Base-by-base conservation (phyloP, 257 asterid species). In the Solanum gandarillasii region DNA sequence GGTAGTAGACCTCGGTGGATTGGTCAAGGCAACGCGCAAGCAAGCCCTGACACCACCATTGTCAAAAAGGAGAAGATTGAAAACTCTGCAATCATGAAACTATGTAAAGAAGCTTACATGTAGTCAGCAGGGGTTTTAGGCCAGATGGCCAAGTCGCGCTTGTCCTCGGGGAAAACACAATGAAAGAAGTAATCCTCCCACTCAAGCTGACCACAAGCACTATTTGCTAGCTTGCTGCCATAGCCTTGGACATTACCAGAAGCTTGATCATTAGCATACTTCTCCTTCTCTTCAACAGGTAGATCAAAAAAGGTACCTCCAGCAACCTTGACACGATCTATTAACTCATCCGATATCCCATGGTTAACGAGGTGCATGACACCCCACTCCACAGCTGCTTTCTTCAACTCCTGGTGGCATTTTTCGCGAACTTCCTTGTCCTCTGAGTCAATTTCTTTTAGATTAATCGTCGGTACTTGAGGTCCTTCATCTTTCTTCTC, bases 101-200 rank as follows among this genome's bases (percentile, higher is more conserved):
- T 39, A 38, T 21, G 73, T 34, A 9, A 71, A 25, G 46, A 16
- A 5, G 88, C 98, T 94, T 87, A 96, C 99, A 73, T 91, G 92
- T 96, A 96, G 86, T 94, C 98, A n/a, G 82, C 13, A 1, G 99
- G 98, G 43, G 87, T 83, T 65, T 89, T 90, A 1, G 98, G 99
- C 98, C 98, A 96, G 86, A 96, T 93, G 27, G 95, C 90, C 88
- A 94, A 7, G 71, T 95, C 93, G 31, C 88, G 88, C 73, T 93
- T 93, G 23, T 92, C 92, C 86, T 91, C 94, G 0, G 98, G 99
- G 87, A 83, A 95, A 74, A 89, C 87, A 32, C 91, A 87, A 82
- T 96, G 99, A 87, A 96, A 95, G 84, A 96, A 96, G 11, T 96
- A 95, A 90, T 96, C 99, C 90, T 94, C 95, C 99, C 99, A 96